These are phyloP conservation scores for Orbilia quercus DNA, from an alignment of 2,329 filamentous ascomycete species.

Conservation along the genomic window DNA sequence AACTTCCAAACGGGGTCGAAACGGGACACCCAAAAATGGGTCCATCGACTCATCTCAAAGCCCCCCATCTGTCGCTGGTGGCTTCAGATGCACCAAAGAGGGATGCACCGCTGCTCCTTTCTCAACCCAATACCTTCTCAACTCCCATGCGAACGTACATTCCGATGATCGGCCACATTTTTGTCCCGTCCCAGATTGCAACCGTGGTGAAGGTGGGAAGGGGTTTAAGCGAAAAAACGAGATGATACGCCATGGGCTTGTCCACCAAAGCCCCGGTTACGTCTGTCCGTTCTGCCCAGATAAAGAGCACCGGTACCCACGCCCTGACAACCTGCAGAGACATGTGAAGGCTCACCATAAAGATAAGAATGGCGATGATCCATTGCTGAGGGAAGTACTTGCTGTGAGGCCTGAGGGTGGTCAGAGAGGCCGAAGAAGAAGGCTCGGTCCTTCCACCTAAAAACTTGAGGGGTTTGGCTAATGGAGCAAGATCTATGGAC, in stretches of 20 bases:
- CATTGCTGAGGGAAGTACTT: conserved; percentile 81
- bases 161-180: conserved; percentile 75
- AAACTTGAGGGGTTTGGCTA: neutral
- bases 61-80: conserved; percentile 45
- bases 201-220: conserved; percentile 73
- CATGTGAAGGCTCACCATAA: conserved; percentile 93
- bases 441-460: conserved; percentile 50
- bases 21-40: conserved; percentile 48
- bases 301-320: conserved; percentile 90
- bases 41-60: conserved; percentile 52
- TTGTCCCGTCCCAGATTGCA: conserved; percentile 72
- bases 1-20: conserved; percentile 34
- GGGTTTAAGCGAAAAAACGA: conserved; percentile 79
- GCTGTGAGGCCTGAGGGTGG: conserved; percentile 86
- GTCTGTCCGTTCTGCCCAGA: conserved; percentile 96
- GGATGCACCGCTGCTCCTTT: conserved; percentile 79
- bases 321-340: conserved; percentile 94
- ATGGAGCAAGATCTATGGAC: neutral
- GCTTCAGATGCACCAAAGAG: conserved; percentile 62
- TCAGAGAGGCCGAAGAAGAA: conserved; percentile 78
- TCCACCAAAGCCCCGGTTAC: conserved; percentile 94
- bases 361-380: conserved; percentile 90
- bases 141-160: conserved; percentile 81
- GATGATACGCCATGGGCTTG: conserved; percentile 81
- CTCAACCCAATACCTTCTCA: conserved; percentile 78